These are phyloP conservation scores for Apiotrichum brassicae DNA, from an alignment of 1,284 basidiomycete species.

Conservation along the genomic window DNA sequence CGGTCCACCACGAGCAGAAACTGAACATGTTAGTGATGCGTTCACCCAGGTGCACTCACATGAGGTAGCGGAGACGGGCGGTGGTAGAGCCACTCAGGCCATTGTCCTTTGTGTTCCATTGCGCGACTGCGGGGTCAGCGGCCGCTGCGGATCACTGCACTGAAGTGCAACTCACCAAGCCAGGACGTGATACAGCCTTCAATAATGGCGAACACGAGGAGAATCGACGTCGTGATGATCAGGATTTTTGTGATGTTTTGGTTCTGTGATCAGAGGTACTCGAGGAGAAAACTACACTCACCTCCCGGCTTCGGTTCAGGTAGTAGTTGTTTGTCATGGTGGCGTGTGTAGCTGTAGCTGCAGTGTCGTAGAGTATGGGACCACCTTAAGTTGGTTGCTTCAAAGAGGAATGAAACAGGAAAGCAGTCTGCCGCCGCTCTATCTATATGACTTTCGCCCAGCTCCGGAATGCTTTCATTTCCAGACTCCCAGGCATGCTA, in stretches of 20 bases:
- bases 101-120: constrained; percentile 28
- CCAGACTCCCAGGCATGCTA: too few species aligned
- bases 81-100: constrained; percentile 36
- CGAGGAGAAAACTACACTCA: too few species aligned
- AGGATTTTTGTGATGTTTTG: background rate
- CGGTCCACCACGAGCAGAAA: constrained; percentile 48
- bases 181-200: constrained; percentile 42
- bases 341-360: too few species aligned
- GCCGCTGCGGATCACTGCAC: background rate
- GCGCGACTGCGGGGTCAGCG: constrained; percentile 16
- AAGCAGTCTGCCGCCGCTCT: too few species aligned
- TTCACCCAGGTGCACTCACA: background rate
- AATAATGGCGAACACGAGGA: constrained; percentile 41
- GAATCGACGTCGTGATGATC: constrained; percentile 24
- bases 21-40: background rate
- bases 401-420: too few species aligned
- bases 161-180: constrained; percentile 4
- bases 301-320: too few species aligned
- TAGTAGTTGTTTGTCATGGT: too few species aligned
- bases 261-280: background rate
- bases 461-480: too few species aligned
- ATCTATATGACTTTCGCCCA: too few species aligned
- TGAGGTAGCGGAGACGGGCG: constrained; percentile 42
- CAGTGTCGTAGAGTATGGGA: too few species aligned
- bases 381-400: too few species aligned